Percentiles rank a stretch among this genome's conserved stretches.
Conservation (phyloP, 805 yeast genomes). For the Lachancea quebecensis region DNA sequence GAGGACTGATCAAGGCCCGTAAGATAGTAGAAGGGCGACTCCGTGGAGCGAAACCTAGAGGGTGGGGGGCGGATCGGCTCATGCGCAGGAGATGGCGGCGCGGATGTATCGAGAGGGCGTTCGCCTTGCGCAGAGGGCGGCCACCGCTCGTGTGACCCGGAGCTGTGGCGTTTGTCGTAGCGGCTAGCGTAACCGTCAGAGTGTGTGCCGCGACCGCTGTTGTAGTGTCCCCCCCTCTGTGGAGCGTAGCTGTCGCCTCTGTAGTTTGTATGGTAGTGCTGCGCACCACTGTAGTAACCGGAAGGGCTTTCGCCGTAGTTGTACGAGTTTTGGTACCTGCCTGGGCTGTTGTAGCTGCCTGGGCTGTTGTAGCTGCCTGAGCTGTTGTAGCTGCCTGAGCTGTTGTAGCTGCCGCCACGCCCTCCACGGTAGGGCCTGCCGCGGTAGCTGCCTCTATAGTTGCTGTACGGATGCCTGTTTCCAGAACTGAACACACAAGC, state of each 20-base stretch:
- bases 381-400: not conserved
- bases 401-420: constrained; percentile 5
- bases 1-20: constrained; percentile 17
- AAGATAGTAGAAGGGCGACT: constrained; percentile 19
- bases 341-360: not conserved
- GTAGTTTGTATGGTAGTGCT: not conserved
- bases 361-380: not conserved
- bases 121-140: not conserved
- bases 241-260: constrained; percentile 1
- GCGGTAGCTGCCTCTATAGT: constrained; percentile 4
- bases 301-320: constrained; percentile 3
- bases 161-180: not conserved
- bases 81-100: not conserved
- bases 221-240: not conserved
- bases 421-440: constrained; percentile 6
- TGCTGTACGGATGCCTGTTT: constrained; percentile 1
- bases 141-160: not conserved
- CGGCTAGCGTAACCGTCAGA: not conserved
- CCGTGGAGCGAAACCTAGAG: constrained; percentile 8
- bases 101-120: not conserved
- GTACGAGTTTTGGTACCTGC: not conserved
- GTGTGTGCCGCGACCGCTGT: constrained; percentile 4
- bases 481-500: not conserved
- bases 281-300: not conserved
- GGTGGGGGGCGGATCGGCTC: not conserved